Percentiles rank a stretch among this genome's conserved stretches.
These are phyloP conservation scores for Phylloporus arenicola DNA, from an alignment of 768 basidiomycete species.

Conservation along the genomic window DNA sequence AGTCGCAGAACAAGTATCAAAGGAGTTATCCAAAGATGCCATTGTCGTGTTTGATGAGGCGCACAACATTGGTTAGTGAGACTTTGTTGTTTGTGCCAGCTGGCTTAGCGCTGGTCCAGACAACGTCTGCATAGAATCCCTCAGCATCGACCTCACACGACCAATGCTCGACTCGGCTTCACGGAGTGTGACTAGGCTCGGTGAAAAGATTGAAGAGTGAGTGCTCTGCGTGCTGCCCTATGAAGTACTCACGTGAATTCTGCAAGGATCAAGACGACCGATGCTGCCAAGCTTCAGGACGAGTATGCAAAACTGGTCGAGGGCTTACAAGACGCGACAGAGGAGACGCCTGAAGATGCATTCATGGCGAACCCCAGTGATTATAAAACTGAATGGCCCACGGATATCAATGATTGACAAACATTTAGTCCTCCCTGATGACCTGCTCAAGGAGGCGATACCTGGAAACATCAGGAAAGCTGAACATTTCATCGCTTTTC, in stretches of 20 bases:
- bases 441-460: conserved; percentile 90
- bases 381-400: conserved; percentile 7
- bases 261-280: conserved; percentile 83
- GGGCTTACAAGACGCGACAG: conserved; percentile 75
- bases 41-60: conserved; percentile 99
- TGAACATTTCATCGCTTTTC: conserved; percentile 97
- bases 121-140: conserved; percentile 97
- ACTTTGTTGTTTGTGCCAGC: not conserved
- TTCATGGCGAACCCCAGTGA: conserved; percentile 88
- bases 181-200: conserved; percentile 78
- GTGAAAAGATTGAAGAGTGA: conserved; percentile 93
- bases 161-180: conserved; percentile 96
- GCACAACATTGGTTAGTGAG: conserved; percentile 90
- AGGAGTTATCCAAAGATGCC: conserved; percentile 94
- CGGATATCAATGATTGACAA: not conserved
- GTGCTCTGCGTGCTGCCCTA: conserved; percentile 23
- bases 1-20: conserved; percentile 98
- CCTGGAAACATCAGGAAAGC: conserved; percentile 99
- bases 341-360: conserved; percentile 62
- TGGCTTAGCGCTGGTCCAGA: conserved; percentile 41
- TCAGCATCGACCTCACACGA: conserved; percentile 93
- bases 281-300: conserved; percentile 90
- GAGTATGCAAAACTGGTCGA: conserved; percentile 95
- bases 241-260: conserved; percentile 5
- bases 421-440: conserved; percentile 80